Base-by-base conservation (phyloP, 108 stramenopile species). In the Stephanodiscus triporus region DNA sequence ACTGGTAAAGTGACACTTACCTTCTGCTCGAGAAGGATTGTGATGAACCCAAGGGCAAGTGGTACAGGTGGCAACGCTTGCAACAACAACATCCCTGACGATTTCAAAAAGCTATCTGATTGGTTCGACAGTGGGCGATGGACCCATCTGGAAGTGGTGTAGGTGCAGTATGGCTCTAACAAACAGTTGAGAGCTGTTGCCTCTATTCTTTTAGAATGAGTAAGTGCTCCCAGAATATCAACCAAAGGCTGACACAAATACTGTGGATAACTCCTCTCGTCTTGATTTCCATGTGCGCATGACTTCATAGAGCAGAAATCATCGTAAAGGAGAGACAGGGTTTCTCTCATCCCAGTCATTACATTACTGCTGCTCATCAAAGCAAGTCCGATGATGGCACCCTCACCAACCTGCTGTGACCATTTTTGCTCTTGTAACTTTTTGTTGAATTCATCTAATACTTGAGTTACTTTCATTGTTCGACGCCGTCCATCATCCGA, bases 11-110 rank as follows among this genome's bases (percentile, higher is more conserved):
- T 6, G 32, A 34, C n/a, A 32, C 76, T 47, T 27, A 77, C 76
- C 87, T 95, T 95, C 67, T 95, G 94, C 62, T 95, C 94, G 59
- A 95, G 59, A 26, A 95, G 75, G 8, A 84, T 73, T 9, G 94
- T 82, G 2, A 89, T 70, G 53, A 91, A 91, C 30, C 91, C 60
- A 30, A 95, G 74, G 11, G 91, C 89, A 38, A 95, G 72, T 40
- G 94, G 88, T 2, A 87, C 83, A 42, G 91, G 91, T 37, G 91
- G 88, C 40, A 95, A 63, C 23, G 88, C 88, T 32, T 87, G 71
- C 36, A 87, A 69, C 22, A 95, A 68, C 42, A 84, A 82, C 53
- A 64, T 70, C n/a, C 88, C 86, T 29, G 87, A 76, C 47, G 56
- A 58, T 14, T 64, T 37, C 49, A 66, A 77, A 67, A 91, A 88